Base-by-base conservation (phyloP, 1,139 yeast species). In the Debaryomyces subglobosus region DNA sequence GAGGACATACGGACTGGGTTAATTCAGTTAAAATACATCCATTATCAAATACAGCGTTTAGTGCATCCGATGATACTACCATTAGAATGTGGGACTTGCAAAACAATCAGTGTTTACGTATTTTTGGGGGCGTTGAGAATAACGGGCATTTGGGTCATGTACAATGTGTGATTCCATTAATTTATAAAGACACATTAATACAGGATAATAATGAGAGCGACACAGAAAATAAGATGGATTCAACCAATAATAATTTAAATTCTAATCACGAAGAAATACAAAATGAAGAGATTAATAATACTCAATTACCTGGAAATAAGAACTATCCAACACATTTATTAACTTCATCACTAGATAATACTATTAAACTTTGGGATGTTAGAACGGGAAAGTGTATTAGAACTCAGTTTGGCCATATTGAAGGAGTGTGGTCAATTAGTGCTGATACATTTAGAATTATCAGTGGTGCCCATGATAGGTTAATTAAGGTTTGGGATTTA, bases 351-450 rank as follows among this genome's bases (percentile, higher is more conserved):
- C 73, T 94, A 48, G 99, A 94, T 67, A 92, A 91, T 65, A 92
- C 98, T 12, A 90, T 94, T 63, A 91, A 92, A 65, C 69, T 94
- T 43, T 94, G 98, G 98, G 96, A 91, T 59, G 86, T 91, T 32
- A 76, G 77, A 53, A 82, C 95, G 0, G 97, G 97, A 3, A 82
- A 83, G 64, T 92, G 98, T 62, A 82, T 90, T 16, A 78, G 97
- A 49, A 92, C 99, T 0, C 92, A 94, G 64, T 92, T 92, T 69
- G 99, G 99, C 5, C 99, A 94, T 62, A 90, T 92, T 47, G 98
- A 94, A 67, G 98, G 98, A 16, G 96, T 94, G 16, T 92, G 98
- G 97, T 89, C 94, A 37, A 87, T 94, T 51, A 90, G 94, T 15
- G 96, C 97, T 0, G 98, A 94, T 70, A 91, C 94, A 39, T 94